These are phyloP conservation scores for Puya raimondii DNA, from an alignment of 176 grass and related monocot genomes.

Conservation along the genomic window DNA sequence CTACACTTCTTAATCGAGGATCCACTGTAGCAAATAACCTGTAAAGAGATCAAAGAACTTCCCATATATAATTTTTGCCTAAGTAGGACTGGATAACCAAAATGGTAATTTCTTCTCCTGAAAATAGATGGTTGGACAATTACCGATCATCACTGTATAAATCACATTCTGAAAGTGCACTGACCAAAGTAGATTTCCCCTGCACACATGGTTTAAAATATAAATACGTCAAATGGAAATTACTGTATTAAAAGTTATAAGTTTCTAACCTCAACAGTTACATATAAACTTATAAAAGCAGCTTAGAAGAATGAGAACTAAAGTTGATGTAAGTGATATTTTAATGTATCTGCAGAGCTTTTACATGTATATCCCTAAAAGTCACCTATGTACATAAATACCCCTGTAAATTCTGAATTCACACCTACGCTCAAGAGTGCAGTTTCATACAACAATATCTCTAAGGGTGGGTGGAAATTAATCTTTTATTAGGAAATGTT, in stretches of 20 bases:
- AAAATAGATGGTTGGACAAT: slow-evolving; percentile 1
- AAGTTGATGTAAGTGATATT: no score
- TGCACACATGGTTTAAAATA: slow-evolving; percentile 19
- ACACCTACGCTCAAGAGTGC: no score
- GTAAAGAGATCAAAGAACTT: slow-evolving; percentile 16
- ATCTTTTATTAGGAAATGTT: no score
- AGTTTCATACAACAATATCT: neutral
- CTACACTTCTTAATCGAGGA: slow-evolving; percentile 81
- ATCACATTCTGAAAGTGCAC: slow-evolving; percentile 75
- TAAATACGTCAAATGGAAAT: neutral
- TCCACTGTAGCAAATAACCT: slow-evolving; percentile 97
- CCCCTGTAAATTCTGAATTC: neutral
- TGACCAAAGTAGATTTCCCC: slow-evolving; percentile 96
- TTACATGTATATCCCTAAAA: neutral
- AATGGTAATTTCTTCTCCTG: neutral
- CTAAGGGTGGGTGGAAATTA: no score
- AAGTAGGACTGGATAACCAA: neutral
- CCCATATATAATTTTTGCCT: neutral
- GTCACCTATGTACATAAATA: neutral
- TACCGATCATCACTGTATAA: slow-evolving; percentile 90
- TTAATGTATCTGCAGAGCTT: neutral
- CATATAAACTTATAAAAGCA: neutral
- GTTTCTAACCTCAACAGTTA: neutral
- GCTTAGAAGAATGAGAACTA: no score
- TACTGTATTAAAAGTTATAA: neutral